phyloP scores from a whole-genome alignment of 169 alveolate species.

The Besnoitia besnoiti region DNA sequence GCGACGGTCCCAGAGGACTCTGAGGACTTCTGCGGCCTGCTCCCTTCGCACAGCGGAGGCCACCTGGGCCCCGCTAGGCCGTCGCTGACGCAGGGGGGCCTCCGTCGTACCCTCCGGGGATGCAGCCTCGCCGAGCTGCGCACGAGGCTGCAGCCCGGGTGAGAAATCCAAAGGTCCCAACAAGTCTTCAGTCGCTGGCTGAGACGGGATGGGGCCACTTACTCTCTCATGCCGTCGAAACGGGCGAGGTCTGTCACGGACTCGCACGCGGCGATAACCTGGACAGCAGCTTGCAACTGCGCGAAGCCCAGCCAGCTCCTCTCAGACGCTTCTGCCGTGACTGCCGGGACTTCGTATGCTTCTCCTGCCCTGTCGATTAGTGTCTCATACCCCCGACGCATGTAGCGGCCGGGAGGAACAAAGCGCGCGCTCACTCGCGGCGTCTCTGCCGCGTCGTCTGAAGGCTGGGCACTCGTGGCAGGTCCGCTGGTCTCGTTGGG shows the following conservation, averaged over 20 bases:
- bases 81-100: too few relatives aligned
- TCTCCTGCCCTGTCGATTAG: neutral
- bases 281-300: slow-evolving; percentile 2
- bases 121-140: too few relatives aligned
- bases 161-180: too few relatives aligned
- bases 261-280: slow-evolving; percentile 20
- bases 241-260: slow-evolving; percentile 18
- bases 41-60: too few relatives aligned
- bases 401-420: neutral
- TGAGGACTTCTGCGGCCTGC: too few relatives aligned
- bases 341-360: neutral
- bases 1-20: too few relatives aligned
- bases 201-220: too few relatives aligned
- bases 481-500: neutral
- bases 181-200: too few relatives aligned
- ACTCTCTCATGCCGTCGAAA: slow-evolving; percentile 44
- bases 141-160: too few relatives aligned
- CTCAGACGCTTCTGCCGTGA: neutral
- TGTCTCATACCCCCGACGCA: neutral
- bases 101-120: too few relatives aligned
- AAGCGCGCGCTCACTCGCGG: neutral
- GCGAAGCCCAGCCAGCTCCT: neutral
- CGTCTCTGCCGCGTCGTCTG: neutral
- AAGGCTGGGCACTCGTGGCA: neutral
- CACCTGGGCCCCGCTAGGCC: too few relatives aligned